A percentile compares a stretch with the other conserved stretches of the same genome.
These are phyloP conservation scores for Apiotrichum sp. DNA, from an alignment of 1,284 basidiomycete genomes.

Conservation along the genomic window DNA sequence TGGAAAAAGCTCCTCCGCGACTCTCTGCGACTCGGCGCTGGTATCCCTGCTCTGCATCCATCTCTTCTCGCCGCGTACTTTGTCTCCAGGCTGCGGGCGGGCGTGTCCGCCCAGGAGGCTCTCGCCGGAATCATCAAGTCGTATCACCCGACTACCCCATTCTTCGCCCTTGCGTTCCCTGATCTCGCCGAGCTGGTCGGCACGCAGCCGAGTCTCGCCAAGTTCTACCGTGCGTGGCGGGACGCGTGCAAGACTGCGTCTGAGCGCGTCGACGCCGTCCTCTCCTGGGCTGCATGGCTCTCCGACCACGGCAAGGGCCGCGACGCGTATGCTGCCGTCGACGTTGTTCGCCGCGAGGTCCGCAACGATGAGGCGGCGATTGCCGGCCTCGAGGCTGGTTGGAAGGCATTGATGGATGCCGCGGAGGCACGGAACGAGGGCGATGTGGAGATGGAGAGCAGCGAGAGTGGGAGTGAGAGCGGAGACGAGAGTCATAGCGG, in stretches of 20 bases:
- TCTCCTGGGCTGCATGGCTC: constrained; percentile 25
- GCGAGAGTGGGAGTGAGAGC: constrained; percentile 1
- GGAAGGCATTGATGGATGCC: constrained; percentile 18
- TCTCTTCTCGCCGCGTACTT: constrained; percentile 20
- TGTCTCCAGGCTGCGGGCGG: constrained; percentile 5
- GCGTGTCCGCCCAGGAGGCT: background rate
- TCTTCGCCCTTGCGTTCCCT: constrained; percentile 25
- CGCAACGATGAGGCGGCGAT: constrained; percentile 11
- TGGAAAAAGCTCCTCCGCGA: constrained; percentile 24
- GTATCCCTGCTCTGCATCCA: constrained; percentile 21
- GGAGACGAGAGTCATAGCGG: background rate
- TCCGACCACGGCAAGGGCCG: constrained; percentile 19
- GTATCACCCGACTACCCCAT: constrained; percentile 20
- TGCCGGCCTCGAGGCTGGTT: constrained; percentile 22
- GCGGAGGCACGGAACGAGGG: constrained; percentile 5
- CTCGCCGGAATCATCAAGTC: constrained; percentile 9
- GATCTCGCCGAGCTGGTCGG: constrained; percentile 11
- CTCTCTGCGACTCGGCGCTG: constrained; percentile 16
- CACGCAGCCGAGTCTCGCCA: constrained; percentile 14
- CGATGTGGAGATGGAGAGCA: constrained; percentile 4
- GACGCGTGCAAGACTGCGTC: constrained; percentile 9
- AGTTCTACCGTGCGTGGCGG: constrained; percentile 30
- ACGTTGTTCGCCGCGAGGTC: constrained; percentile 26
- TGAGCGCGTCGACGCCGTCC: constrained; percentile 22
- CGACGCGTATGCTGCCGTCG: constrained; percentile 25